A percentile compares a stretch with the other conserved stretches of the same genome.
phyloP scores from a whole-genome alignment of 768 basidiomycete species.

The Pleurotus cornucopiae region DNA sequence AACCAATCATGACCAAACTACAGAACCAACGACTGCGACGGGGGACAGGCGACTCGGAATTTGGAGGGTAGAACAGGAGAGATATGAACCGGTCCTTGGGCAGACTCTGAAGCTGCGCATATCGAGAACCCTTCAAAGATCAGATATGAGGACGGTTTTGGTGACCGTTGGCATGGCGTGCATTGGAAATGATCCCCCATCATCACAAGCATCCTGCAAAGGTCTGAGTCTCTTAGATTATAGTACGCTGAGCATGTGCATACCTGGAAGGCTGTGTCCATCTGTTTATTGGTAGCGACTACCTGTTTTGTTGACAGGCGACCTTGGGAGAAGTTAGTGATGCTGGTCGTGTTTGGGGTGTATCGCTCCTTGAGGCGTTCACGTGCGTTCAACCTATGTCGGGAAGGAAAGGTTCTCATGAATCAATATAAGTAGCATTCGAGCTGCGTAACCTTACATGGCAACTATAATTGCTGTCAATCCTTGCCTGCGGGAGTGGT shows the following conservation, averaged over 20 bases:
- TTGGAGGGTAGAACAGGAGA: too few relatives aligned
- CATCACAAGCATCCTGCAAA: neutral
- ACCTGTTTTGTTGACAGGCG: neutral
- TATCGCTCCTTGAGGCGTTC: slow-evolving; percentile 13
- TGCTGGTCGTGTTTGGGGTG: slow-evolving; percentile 8
- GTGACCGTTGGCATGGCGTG: slow-evolving; percentile 2
- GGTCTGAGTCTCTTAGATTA: neutral
- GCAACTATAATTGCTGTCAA: slow-evolving; percentile 19
- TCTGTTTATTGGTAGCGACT: neutral
- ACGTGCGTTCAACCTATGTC: slow-evolving; percentile 19
- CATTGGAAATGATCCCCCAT: neutral
- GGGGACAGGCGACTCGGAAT: too few relatives aligned
- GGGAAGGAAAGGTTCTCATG: neutral
- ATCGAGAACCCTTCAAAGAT: neutral
- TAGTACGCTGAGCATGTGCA: neutral
- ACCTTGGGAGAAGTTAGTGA: neutral
- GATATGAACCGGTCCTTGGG: too few relatives aligned
- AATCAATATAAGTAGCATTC: neutral
- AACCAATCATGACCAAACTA: too few relatives aligned
- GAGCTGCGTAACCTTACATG: slow-evolving; percentile 20
- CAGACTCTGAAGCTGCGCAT: too few relatives aligned
- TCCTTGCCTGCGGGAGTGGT: neutral
- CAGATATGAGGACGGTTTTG: slow-evolving; percentile 1
- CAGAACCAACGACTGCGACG: too few relatives aligned
- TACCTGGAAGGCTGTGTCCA: slow-evolving; percentile 3